A percentile compares a stretch with the other conserved stretches of the same genome.
phyloP scores from a whole-genome alignment of 495 filamentous ascomycete genomes.

The Venustampulla echinocandica region DNA sequence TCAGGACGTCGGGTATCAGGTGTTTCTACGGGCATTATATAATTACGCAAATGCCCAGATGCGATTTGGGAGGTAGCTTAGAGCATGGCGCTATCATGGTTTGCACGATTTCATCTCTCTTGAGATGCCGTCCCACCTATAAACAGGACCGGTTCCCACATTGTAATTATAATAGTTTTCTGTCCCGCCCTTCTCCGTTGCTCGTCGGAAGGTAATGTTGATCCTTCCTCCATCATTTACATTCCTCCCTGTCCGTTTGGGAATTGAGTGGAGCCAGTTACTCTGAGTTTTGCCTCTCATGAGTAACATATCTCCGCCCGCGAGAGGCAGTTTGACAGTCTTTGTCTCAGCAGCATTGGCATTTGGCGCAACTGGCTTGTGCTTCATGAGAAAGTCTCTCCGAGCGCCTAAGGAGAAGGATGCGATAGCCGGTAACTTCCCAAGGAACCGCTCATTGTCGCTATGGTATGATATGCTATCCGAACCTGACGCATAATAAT shows the following conservation, averaged over 20 bases:
- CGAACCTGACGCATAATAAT: slow-evolving; percentile 62
- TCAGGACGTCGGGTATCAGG: slow-evolving; percentile 79
- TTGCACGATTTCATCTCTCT: slow-evolving; percentile 48
- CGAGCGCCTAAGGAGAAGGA: slow-evolving; percentile 58
- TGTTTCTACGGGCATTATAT: slow-evolving; percentile 76
- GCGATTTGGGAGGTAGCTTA: slow-evolving; percentile 66
- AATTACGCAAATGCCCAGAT: slow-evolving; percentile 83
- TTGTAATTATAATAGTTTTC: slow-evolving; percentile 62
- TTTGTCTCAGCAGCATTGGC: slow-evolving; percentile 23
- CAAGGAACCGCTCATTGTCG: slow-evolving; percentile 69
- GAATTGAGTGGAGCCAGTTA: slow-evolving; percentile 67
- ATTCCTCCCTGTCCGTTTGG: slow-evolving; percentile 52
- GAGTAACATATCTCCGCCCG: slow-evolving; percentile 61
- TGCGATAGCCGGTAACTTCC: slow-evolving; percentile 56
- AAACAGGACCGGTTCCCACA: slow-evolving; percentile 55
- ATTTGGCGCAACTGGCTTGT: slow-evolving; percentile 41
- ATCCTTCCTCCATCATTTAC: slow-evolving; percentile 52
- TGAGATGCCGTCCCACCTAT: slow-evolving; percentile 47
- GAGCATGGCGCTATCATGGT: not conserved
- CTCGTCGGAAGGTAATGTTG: slow-evolving; percentile 66
- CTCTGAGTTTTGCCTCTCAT: slow-evolving; percentile 62
- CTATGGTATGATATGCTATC: slow-evolving; percentile 70
- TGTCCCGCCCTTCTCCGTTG: slow-evolving; percentile 53
- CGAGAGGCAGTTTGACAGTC: slow-evolving; percentile 51
- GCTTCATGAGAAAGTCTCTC: slow-evolving; percentile 64